Conservation (phyloP, 371 early-diverging fungal species). For the Mucor mucedo region DNA sequence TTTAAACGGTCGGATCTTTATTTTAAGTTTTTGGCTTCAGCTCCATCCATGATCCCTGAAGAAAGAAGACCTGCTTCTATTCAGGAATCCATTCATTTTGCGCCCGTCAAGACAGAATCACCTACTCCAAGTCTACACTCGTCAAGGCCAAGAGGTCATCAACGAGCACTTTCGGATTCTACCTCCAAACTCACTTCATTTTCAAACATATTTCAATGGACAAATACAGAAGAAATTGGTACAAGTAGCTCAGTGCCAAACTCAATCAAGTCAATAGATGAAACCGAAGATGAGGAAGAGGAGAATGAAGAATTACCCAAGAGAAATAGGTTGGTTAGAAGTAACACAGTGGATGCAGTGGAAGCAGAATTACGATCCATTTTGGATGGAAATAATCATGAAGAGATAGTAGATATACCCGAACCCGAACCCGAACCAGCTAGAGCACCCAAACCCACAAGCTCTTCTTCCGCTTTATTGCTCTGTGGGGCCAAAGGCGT, state of each 20-base stretch:
- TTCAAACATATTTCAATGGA: slow-evolving; percentile 36
- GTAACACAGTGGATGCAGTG: slow-evolving; percentile 63
- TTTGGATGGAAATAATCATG: slow-evolving; percentile 45
- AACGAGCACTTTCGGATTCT: slow-evolving; percentile 39
- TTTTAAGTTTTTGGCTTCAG: slow-evolving; percentile 64
- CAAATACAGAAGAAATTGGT: slow-evolving; percentile 17
- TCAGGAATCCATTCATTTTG: slow-evolving; percentile 7
- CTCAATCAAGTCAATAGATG: slow-evolving; percentile 30
- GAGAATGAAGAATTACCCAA: slow-evolving; percentile 18
- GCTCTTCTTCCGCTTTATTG: slow-evolving; percentile 23
- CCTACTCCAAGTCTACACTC: neutral
- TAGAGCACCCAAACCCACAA: slow-evolving; percentile 3
- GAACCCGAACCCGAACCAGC: neutral
- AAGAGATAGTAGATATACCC: slow-evolving; percentile 1
- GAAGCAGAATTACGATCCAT: slow-evolving; percentile 67
- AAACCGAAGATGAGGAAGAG: slow-evolving; percentile 29
- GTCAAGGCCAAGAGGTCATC: slow-evolving; percentile 25
- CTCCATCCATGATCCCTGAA: slow-evolving; percentile 29
- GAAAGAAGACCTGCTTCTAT: slow-evolving; percentile 21
- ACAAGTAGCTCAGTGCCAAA: slow-evolving; percentile 15
- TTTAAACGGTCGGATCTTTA: slow-evolving; percentile 73
- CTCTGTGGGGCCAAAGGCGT: slow-evolving; percentile 26
- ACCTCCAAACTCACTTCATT: slow-evolving; percentile 30
- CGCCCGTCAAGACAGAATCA: neutral
- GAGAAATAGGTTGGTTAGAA: slow-evolving; percentile 31